Evolutionary conservation across 2,329 filamentous ascomycete genomes (phyloP), one percentile per base, ranked within the genome.

Genomic region (Coniochaeta ligniaria): DNA sequence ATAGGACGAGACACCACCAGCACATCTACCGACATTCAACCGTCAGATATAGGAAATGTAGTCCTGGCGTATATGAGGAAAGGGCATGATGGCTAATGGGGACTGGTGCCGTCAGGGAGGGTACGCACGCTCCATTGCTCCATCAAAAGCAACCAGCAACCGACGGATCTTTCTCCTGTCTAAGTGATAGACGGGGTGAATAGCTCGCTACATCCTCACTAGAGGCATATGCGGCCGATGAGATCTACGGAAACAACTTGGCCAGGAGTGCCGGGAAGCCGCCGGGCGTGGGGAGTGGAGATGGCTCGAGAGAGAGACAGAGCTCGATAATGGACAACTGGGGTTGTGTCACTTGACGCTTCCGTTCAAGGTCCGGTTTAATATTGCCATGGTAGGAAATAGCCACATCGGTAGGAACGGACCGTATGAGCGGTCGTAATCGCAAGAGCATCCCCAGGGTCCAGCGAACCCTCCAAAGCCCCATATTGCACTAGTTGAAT

Each of bases 371-470:
- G 63, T 63, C 41, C 60, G 54, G 62, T 68, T 68, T 67, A 69
- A 69, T 69, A 64, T 65, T 66, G 61, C 65, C 62, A 63, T 68
- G 62, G 68, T 14, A 66, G 65, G 59, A 70, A 70, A 72, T 70
- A 69, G 71, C 67, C 71, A 75, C 65, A 65, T 72, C 75, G 75
- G 75, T 71, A 73, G 68, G 70, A 66, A 69, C 75, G 75, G 75
- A 74, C 75, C 75, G 75, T 69, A 63, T 66, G 71, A 70, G 74
- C 74, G 72, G 69, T 66, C 60, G 64, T 64, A 60, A 54, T 38
- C 28, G 14, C 31, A 22, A 26, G 31, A 14, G 17, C 7, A 14
- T 22, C 31, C 31, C 54, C 38, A 57, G n/a, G 31, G 24, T 52
- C 59, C 33, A 52, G 31, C 45, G 47, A 59, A 55, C 57, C 61